Evolutionary conservation across 2,329 filamentous ascomycete species (phyloP).

Genomic region (Xylariales sp.): DNA sequence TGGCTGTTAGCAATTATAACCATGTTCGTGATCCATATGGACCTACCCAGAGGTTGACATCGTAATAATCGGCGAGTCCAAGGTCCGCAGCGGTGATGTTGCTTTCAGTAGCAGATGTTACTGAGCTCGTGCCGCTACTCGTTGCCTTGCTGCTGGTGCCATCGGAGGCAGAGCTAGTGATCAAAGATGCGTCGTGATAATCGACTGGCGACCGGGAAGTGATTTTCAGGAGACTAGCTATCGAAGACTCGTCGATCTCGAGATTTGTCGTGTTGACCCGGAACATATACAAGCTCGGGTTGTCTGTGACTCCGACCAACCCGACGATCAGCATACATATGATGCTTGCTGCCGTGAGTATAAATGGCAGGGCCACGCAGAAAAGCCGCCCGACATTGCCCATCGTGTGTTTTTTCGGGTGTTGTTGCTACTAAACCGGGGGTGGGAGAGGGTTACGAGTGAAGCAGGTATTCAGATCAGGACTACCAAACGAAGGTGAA

Average conservation of each 20-base stretch:
- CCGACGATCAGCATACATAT: constrained; percentile 60
- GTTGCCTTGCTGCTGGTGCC: not conserved
- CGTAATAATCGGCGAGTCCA: constrained; percentile 70
- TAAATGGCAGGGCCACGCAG: constrained; percentile 84
- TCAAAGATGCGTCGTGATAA: not conserved
- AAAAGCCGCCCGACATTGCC: constrained; percentile 66
- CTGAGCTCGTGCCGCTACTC: not conserved
- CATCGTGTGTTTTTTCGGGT: constrained; percentile 30
- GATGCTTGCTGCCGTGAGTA: constrained; percentile 72
- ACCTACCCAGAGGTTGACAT: constrained; percentile 66
- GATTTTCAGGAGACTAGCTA: constrained; percentile 15
- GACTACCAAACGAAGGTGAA: constrained; percentile 1
- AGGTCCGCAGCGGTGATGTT: constrained; percentile 56
- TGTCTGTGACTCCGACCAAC: constrained; percentile 51
- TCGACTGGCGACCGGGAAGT: constrained; percentile 11
- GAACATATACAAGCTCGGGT: constrained; percentile 51
- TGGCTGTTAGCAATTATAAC: not conserved
- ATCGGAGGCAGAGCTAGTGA: not conserved
- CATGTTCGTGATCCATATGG: not conserved
- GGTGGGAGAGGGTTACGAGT: not conserved
- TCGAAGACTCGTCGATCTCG: constrained; percentile 39
- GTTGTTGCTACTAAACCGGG: not conserved
- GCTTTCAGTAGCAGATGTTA: too few species aligned
- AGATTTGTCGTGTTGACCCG: constrained; percentile 60
- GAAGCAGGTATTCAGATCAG: not conserved